These are phyloP conservation scores for Solanum chaucha DNA, from an alignment of 257 asterid species.

Conservation along the genomic window DNA sequence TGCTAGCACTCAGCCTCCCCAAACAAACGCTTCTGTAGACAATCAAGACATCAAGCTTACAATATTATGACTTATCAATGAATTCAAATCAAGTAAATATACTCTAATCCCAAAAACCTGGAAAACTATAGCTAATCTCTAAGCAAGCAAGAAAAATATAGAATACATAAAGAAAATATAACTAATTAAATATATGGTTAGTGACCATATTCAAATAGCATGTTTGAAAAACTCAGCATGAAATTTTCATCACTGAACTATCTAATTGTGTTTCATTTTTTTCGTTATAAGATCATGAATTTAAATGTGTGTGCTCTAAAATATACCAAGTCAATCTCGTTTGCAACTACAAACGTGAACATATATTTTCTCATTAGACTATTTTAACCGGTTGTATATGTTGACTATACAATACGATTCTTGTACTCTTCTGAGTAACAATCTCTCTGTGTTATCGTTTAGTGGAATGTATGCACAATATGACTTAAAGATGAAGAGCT, in stretches of 20 bases:
- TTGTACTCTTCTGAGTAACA: not conserved
- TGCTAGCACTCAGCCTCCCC: slow-evolving; percentile 19
- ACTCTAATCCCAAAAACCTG: slow-evolving; percentile 13
- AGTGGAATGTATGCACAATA: not conserved
- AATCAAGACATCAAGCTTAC: slow-evolving; percentile 9
- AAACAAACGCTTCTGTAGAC: slow-evolving; percentile 16
- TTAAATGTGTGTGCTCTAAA: no score
- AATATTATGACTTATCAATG: not conserved
- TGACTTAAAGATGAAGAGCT: not conserved
- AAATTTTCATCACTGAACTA: no score
- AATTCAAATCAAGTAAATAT: slow-evolving; percentile 4
- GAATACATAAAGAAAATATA: slow-evolving; percentile 34
- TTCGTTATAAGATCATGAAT: no score
- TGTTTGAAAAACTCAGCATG: not conserved
- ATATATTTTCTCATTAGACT: no score
- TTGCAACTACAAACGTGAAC: no score
- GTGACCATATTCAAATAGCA: not conserved
- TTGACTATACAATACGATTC: no score
- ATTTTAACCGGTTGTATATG: no score
- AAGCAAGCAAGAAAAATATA: slow-evolving; percentile 61
- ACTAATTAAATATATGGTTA: not conserved
- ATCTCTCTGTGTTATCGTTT: not conserved
- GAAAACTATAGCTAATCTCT: slow-evolving; percentile 13
- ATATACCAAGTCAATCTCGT: no score
- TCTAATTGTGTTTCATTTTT: no score